Conservation (phyloP, 345 rosid species). For the Bruguiera gymnorhiza region DNA sequence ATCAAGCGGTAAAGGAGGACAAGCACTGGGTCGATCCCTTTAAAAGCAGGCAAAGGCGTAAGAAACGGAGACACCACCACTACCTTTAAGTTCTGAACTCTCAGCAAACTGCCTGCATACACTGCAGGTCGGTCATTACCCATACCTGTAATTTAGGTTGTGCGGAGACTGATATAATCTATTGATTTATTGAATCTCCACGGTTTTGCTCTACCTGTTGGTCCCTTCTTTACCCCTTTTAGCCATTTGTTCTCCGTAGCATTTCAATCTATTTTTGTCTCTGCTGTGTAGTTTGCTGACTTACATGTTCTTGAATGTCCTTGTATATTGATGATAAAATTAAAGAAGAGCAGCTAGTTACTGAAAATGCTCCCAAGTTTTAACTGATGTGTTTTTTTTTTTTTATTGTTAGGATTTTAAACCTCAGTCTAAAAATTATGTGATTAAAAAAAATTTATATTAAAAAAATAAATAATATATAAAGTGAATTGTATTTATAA, state of each 20-base stretch:
- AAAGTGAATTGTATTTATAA: too few species aligned
- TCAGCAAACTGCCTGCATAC: slow-evolving; percentile 1
- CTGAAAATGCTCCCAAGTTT: too few species aligned
- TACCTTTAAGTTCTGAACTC: slow-evolving; percentile 5
- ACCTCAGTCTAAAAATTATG: too few species aligned
- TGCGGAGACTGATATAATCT: slow-evolving; percentile 22
- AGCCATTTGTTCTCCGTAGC: background rate
- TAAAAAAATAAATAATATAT: too few species aligned
- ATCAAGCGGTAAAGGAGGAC: slow-evolving; percentile 60
- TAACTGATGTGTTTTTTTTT: too few species aligned
- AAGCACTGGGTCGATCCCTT: slow-evolving; percentile 72
- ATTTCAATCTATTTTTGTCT: background rate
- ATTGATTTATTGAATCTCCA: slow-evolving; percentile 33
- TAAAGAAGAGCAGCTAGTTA: too few species aligned
- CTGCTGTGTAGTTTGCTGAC: background rate
- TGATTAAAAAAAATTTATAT: too few species aligned
- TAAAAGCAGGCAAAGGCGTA: slow-evolving; percentile 21
- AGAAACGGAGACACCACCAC: slow-evolving; percentile 26
- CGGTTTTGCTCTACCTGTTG: slow-evolving; percentile 3
- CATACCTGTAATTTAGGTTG: slow-evolving; percentile 29
- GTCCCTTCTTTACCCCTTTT: background rate
- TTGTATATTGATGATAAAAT: too few species aligned
- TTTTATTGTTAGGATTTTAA: too few species aligned
- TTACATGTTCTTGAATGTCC: too few species aligned
- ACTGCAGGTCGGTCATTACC: background rate